These are phyloP conservation scores for Pythium periplocum DNA, from an alignment of 352 stramenopile species.

Conservation along the genomic window DNA sequence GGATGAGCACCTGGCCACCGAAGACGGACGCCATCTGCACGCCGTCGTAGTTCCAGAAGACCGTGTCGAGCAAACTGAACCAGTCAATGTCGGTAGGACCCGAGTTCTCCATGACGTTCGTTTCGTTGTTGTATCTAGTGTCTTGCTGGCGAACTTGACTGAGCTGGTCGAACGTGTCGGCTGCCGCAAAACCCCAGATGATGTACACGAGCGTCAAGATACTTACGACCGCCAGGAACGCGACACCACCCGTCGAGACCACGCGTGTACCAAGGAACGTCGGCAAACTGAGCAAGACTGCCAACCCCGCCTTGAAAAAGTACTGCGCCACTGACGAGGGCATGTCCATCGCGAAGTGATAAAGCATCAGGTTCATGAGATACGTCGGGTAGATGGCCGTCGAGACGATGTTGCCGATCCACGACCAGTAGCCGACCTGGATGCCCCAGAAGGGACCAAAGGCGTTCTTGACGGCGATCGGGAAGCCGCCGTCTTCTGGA, in stretches of 20 bases:
- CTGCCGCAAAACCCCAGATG: slow-evolving; percentile 4
- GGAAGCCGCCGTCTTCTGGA: slow-evolving; percentile 64
- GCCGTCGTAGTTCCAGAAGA: slow-evolving; percentile 96
- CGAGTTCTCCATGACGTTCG: slow-evolving; percentile 8
- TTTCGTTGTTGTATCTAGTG: slow-evolving; percentile 18
- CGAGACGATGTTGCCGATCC: slow-evolving; percentile 65
- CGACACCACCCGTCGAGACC: slow-evolving; percentile 24
- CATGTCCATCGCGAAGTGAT: slow-evolving; percentile 22
- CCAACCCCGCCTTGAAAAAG: slow-evolving; percentile 34
- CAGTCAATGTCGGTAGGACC: slow-evolving; percentile 48
- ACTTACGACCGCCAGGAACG: slow-evolving; percentile 28
- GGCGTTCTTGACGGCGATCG: slow-evolving; percentile 85
- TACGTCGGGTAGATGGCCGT: slow-evolving; percentile 50
- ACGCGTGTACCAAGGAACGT: slow-evolving; percentile 31
- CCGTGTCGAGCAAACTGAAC: slow-evolving; percentile 86
- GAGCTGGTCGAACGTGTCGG: too few species aligned
- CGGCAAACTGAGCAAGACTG: slow-evolving; percentile 26
- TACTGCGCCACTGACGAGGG: slow-evolving; percentile 16
- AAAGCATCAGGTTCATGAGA: slow-evolving; percentile 7
- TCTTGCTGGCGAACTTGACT: background rate
- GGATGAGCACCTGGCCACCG: slow-evolving; percentile 86
- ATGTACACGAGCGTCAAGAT: slow-evolving; percentile 32
- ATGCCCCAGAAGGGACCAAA: slow-evolving; percentile 84
- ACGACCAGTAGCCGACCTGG: slow-evolving; percentile 67
- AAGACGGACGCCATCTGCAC: slow-evolving; percentile 90